Evolutionary conservation across 768 basidiomycete genomes (phyloP), one percentile per base, ranked within the genome.

Genomic region (Vararia minispora): DNA sequence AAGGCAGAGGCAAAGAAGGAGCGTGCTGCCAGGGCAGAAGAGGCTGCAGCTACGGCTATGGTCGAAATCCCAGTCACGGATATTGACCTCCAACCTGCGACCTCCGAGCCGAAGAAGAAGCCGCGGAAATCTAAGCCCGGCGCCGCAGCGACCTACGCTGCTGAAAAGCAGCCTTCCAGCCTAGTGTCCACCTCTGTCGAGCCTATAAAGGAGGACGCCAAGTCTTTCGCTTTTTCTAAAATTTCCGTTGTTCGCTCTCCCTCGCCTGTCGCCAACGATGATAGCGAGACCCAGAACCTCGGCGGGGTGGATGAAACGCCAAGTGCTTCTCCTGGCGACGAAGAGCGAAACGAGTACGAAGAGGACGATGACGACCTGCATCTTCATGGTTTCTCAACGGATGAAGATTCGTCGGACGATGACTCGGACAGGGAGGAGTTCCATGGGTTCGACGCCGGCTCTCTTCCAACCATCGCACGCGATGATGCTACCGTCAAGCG

Each of bases 401-500:
- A 85, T 47, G 78, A 78, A 33, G 68, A 68, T 40, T 79, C 81
- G 24, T 86, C 83, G 7, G 87, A 87, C 39, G 89, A 88, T 18
- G 84, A 86, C 18, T 67, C 65, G 37, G 69, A 66, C 47, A 71
- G 71, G 21, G 71, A 63, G 2, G 71, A 74, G 37, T 58, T 62
- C 12, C 58, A 65, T 9, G 65, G 65, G 9, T 57, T 91, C 29
- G 81, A 91, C 45, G 61, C 90, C 20, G 62, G 54, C 18, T 79
- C 75, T 49, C 66, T 97, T 27, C 92, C 91, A 1, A 90, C 86
- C 0, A 65, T 90, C 18, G 83, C 85, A 18, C 92, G 90, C 52
- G 89, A 92, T 54, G 90, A 94, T 53, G 78, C 69, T 29, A 72
- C 66, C 1, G 82, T 97, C 10, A 77, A 82, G 47, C 58, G 60